Percentiles rank a stretch among this genome's conserved stretches.
Conservation (phyloP, 768 basidiomycete species). For the Fomitopsis serialis region DNA sequence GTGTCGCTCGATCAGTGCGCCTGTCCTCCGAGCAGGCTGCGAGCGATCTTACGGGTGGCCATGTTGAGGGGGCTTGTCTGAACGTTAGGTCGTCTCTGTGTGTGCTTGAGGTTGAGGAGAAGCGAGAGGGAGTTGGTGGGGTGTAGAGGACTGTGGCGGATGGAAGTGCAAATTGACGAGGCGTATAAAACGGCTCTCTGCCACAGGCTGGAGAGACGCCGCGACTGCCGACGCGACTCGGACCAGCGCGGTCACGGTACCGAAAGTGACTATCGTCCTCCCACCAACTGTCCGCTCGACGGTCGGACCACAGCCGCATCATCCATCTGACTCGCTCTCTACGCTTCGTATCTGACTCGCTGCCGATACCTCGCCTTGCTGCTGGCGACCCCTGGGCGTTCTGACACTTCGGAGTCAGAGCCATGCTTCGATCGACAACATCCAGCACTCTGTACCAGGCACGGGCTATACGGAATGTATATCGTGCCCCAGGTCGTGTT, state of each 20-base stretch:
- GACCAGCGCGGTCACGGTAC: slow-evolving; percentile 2
- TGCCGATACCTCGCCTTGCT: too few relatives aligned
- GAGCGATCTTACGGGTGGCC: slow-evolving; percentile 56
- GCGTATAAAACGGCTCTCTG: neutral
- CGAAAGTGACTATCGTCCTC: neutral
- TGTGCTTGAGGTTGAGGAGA: neutral
- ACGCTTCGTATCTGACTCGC: too few relatives aligned
- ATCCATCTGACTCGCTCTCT: too few relatives aligned
- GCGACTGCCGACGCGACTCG: neutral
- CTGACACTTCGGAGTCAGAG: too few relatives aligned
- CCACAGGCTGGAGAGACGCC: too few relatives aligned
- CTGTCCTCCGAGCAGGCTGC: neutral
- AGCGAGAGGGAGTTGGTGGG: slow-evolving; percentile 6
- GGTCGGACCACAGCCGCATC: too few relatives aligned
- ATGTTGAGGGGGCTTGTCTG: slow-evolving; percentile 30
- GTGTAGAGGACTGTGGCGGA: slow-evolving; percentile 3
- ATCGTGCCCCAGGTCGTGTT: too few relatives aligned
- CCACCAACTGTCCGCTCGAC: too few relatives aligned
- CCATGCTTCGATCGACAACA: too few relatives aligned
- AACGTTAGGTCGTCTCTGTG: neutral
- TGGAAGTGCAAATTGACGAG: neutral
- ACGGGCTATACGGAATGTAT: too few relatives aligned
- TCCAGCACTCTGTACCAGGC: too few relatives aligned
- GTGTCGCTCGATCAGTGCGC: slow-evolving; percentile 4
- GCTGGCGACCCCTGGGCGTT: too few relatives aligned